Conservation (phyloP, 2,329 filamentous ascomycete genomes). For the Penicillium concentricum region DNA sequence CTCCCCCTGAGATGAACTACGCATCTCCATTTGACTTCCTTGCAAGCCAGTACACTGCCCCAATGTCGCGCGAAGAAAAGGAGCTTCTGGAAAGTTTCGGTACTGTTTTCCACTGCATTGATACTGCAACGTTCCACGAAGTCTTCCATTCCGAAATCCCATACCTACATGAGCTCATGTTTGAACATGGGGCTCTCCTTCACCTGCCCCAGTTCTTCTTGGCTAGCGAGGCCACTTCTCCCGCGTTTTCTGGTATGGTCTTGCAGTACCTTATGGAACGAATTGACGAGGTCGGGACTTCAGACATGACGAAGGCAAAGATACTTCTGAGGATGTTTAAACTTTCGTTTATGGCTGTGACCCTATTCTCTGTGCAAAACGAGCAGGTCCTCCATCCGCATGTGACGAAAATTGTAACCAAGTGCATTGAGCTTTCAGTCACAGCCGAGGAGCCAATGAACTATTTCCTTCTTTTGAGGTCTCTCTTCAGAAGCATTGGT, state of each 20-base stretch:
- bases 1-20: slow-evolving; percentile 68
- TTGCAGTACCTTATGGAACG: slow-evolving; percentile 96
- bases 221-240: slow-evolving; percentile 96
- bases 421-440: slow-evolving; percentile 93
- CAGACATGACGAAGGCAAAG: slow-evolving; percentile 87
- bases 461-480: slow-evolving; percentile 90
- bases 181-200: slow-evolving; percentile 88
- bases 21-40: slow-evolving; percentile 86
- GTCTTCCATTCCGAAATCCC: slow-evolving; percentile 98
- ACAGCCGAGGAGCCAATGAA: slow-evolving; percentile 98
- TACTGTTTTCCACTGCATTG: slow-evolving; percentile 97
- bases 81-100: slow-evolving; percentile 96
- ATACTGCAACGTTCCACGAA: slow-evolving; percentile 97
- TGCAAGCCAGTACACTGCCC: slow-evolving; percentile 91
- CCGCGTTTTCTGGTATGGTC: slow-evolving; percentile 97
- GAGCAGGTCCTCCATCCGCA: slow-evolving; percentile 94
- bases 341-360: slow-evolving; percentile 98
- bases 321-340: slow-evolving; percentile 95
- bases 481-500: slow-evolving; percentile 92
- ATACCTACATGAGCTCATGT: slow-evolving; percentile 94
- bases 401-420: slow-evolving; percentile 94
- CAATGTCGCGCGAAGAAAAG: slow-evolving; percentile 93
- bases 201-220: slow-evolving; percentile 98
- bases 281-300: slow-evolving; percentile 90
- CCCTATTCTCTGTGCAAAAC: slow-evolving; percentile 89